These are phyloP conservation scores for Chamaenerion angustifolium DNA, from an alignment of 345 rosid species.

Conservation along the genomic window DNA sequence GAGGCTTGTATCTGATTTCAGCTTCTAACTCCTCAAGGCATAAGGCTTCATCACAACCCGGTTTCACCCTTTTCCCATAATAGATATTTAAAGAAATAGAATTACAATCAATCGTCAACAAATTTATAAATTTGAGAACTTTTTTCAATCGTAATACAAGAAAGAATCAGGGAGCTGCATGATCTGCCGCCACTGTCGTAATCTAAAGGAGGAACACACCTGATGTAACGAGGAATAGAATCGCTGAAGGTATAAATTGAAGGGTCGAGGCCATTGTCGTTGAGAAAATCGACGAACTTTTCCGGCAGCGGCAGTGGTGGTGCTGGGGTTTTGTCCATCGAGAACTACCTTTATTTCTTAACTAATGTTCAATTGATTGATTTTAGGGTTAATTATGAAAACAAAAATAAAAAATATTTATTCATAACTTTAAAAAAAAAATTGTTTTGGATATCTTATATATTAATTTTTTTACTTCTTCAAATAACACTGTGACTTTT, in stretches of 20 bases:
- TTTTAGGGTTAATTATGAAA: too few species aligned
- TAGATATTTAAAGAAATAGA: neutral
- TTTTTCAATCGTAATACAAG: neutral
- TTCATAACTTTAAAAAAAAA: too few species aligned
- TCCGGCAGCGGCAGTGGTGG: constrained; percentile 35
- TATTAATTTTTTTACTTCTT: too few species aligned
- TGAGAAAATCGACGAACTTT: constrained; percentile 46
- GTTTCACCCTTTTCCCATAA: constrained; percentile 59
- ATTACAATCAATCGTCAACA: neutral
- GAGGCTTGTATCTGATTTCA: constrained; percentile 52
- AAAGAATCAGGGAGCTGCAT: too few species aligned
- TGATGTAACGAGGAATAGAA: constrained; percentile 66
- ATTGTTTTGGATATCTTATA: too few species aligned
- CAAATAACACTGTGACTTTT: too few species aligned
- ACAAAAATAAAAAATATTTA: too few species aligned
- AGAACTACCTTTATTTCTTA: neutral
- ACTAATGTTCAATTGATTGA: too few species aligned
- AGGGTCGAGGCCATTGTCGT: constrained; percentile 56
- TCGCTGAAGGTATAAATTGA: constrained; percentile 41
- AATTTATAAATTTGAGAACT: neutral
- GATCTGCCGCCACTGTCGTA: neutral
- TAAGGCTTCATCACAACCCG: constrained; percentile 32
- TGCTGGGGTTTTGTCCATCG: constrained; percentile 5
- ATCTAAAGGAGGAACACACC: constrained; percentile 21
- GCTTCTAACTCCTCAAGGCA: constrained; percentile 39